Percentiles rank a stretch among this genome's conserved stretches.
Conservation (phyloP, 2,329 filamentous ascomycete genomes). For the Talaromyces amestolkiae region DNA sequence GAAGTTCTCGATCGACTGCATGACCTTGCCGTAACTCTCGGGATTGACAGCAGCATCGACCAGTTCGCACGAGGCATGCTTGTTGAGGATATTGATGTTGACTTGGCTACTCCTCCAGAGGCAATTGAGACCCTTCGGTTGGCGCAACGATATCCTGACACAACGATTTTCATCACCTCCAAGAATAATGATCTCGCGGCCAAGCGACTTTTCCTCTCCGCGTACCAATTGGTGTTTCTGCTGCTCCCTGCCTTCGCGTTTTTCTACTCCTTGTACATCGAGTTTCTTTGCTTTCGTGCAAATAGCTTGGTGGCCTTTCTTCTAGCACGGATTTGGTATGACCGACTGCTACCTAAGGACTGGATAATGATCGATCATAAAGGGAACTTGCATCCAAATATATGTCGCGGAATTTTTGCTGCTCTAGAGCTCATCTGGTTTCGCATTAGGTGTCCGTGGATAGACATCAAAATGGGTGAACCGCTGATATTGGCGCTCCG, state of each 20-base stretch:
- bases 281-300: neutral
- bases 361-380: neutral
- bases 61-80: conserved; percentile 6
- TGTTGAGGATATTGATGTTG: conserved; percentile 5
- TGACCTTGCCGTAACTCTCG: neutral
- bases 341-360: neutral
- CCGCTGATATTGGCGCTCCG: neutral
- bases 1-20: conserved; percentile 6
- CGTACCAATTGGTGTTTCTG: neutral
- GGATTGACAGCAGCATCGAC: neutral
- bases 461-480: neutral
- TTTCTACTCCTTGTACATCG: neutral
- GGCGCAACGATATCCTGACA: neutral
- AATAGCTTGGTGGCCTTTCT: neutral
- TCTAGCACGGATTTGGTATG: neutral
- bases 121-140: neutral
- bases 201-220: neutral
- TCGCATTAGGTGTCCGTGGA: conserved; percentile 6
- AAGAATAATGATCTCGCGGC: neutral
- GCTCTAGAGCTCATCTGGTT: conserved; percentile 1
- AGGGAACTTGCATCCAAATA: neutral
- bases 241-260: neutral
- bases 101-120: neutral
- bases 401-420: neutral
- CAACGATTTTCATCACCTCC: conserved; percentile 3